phyloP scores from a whole-genome alignment of 1,284 basidiomycete genomes.

The Marasmius sp. region DNA sequence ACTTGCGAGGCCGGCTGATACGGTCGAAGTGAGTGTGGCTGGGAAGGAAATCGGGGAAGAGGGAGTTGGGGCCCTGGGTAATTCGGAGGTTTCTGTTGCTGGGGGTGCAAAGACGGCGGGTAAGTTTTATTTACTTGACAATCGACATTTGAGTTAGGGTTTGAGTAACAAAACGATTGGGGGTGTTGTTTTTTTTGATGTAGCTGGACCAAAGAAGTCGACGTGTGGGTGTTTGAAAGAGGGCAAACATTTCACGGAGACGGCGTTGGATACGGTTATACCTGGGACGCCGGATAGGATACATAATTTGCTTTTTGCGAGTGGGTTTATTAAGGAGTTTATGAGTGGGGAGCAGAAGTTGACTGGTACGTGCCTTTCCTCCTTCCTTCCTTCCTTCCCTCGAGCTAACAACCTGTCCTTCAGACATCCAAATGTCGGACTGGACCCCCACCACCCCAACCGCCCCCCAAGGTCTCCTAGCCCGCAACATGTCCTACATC shows the following conservation, averaged over 20 bases:
- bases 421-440: conserved; percentile 91
- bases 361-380: conserved; percentile 58
- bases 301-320: conserved; percentile 95
- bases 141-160: neutral
- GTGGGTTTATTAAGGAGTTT: conserved; percentile 95
- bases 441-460: conserved; percentile 68
- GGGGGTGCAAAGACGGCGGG: neutral
- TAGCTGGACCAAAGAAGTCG: conserved; percentile 48
- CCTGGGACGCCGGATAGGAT: conserved; percentile 94
- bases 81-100: neutral
- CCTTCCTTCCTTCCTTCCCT: neutral
- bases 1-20: conserved; percentile 80
- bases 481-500: conserved; percentile 92
- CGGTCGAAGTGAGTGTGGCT: conserved; percentile 13
- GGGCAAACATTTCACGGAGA: conserved; percentile 73
- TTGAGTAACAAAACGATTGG: too few species aligned
- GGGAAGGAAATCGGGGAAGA: conserved; percentile 1
- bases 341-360: conserved; percentile 88
- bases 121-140: neutral
- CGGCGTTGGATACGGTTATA: conserved; percentile 76
- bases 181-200: too few species aligned
- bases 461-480: conserved; percentile 65
- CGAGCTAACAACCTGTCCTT: neutral
- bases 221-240: conserved; percentile 75
- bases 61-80: conserved; percentile 6